These are phyloP conservation scores for Pseudocercospora pini-densiflorae DNA, from an alignment of 2,329 filamentous ascomycete species.

Conservation along the genomic window DNA sequence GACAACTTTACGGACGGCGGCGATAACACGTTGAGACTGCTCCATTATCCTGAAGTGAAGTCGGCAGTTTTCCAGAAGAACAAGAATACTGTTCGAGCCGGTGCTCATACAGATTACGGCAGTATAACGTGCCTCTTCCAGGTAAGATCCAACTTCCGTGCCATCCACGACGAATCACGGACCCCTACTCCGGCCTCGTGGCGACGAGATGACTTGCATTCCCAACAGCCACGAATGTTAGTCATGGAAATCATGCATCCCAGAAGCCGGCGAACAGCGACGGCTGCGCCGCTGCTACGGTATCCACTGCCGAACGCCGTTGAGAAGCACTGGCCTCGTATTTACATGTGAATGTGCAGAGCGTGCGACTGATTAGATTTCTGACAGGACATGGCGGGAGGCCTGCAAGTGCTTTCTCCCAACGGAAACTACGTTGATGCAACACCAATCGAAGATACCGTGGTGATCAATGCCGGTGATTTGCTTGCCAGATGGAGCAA, in stretches of 20 bases:
- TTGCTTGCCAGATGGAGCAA: conserved; percentile 80
- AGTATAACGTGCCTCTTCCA: conserved; percentile 57
- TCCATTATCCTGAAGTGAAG: conserved; percentile 60
- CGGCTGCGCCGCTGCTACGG: not conserved
- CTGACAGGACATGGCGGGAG: conserved; percentile 57
- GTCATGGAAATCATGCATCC: not conserved
- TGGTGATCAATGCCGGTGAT: conserved; percentile 90
- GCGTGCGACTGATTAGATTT: conserved; percentile 32
- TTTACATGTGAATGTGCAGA: not conserved
- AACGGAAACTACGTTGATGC: conserved; percentile 79
- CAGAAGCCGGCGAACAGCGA: not conserved
- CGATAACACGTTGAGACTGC: conserved; percentile 65
- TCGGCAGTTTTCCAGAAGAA: conserved; percentile 59
- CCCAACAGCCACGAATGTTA: not conserved
- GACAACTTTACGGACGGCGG: conserved; percentile 71
- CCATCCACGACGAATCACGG: not conserved
- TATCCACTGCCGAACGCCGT: not conserved
- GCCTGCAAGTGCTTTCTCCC: conserved; percentile 69
- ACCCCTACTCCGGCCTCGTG: not conserved
- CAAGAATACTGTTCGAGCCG: conserved; percentile 65
- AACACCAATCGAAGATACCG: conserved; percentile 77
- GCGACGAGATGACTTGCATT: not conserved
- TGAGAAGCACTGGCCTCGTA: conserved; percentile 5
- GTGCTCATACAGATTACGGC: conserved; percentile 73
- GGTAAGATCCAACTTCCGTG: conserved; percentile 17